Conservation (phyloP, 352 stramenopile genomes). For the Thalassiosira tumida region DNA sequence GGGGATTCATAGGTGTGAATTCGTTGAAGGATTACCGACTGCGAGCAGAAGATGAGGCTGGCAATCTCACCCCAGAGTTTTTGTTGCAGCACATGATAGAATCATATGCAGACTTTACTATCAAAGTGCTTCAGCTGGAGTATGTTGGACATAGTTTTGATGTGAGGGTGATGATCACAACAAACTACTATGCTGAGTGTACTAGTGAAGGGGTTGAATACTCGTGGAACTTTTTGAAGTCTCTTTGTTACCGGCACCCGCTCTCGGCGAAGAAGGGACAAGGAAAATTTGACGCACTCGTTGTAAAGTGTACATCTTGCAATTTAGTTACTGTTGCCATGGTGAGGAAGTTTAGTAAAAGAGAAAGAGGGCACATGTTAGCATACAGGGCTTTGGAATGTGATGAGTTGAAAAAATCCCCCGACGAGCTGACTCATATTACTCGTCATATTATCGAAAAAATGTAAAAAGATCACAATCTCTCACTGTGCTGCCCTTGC, state of each 20-base stretch:
- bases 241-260: conserved; percentile 9
- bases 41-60: conserved; percentile 3
- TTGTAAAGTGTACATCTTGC: no score
- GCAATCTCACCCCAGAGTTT: conserved; percentile 7
- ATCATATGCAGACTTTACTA: conserved; percentile 12
- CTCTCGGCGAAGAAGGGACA: conserved; percentile 37
- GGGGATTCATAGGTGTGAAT: conserved; percentile 44
- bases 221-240: conserved; percentile 19
- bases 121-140: conserved; percentile 31
- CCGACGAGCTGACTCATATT: no score
- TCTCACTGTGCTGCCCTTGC: no score
- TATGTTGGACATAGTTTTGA: conserved; percentile 25
- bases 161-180: conserved; percentile 25
- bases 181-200: conserved; percentile 54
- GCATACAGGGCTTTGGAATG: no score
- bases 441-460: no score
- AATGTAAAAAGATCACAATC: no score
- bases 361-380: no score
- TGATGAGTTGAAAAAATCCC: no score
- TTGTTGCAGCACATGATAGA: conserved; percentile 29
- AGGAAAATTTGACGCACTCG: conserved; percentile 13
- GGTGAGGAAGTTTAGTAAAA: no score
- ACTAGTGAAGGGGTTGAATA: conserved; percentile 33
- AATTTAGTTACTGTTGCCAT: no score
- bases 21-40: conserved; percentile 36